Conservation (phyloP, 352 stramenopile species). For the Phytophthora sp. region DNA sequence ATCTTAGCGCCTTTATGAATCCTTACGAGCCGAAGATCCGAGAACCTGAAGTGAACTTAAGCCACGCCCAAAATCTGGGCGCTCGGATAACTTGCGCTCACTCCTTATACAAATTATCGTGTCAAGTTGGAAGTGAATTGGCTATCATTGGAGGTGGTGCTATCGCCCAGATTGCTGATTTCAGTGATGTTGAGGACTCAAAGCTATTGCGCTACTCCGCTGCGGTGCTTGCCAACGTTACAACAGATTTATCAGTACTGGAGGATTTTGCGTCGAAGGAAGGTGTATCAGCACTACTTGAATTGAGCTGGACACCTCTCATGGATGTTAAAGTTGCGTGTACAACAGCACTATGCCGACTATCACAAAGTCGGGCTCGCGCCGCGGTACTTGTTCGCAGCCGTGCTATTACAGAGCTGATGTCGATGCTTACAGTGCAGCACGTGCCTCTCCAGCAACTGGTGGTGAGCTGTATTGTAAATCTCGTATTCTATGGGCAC, state of each 20-base stretch:
- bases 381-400: constrained; percentile 45
- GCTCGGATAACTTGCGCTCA: constrained; percentile 67
- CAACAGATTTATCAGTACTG: constrained; percentile 38
- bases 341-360: constrained; percentile 62
- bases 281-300: constrained; percentile 65
- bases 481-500: constrained; percentile 72
- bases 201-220: constrained; percentile 66
- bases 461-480: constrained; percentile 68
- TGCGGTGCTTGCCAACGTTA: constrained; percentile 71
- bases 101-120: constrained; percentile 85
- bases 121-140: constrained; percentile 54
- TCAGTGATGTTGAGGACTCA: constrained; percentile 68
- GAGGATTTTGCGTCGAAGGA: constrained; percentile 63
- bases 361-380: constrained; percentile 46
- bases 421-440: constrained; percentile 69
- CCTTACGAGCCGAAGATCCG: constrained; percentile 21
- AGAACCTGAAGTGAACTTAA: background rate
- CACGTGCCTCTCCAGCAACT: constrained; percentile 63
- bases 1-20: constrained; percentile 31
- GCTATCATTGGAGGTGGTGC: constrained; percentile 70
- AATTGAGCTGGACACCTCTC: constrained; percentile 70
- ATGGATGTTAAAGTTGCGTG: constrained; percentile 77
- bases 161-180: constrained; percentile 71
- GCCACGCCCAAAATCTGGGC: constrained; percentile 50
- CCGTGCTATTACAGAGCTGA: constrained; percentile 64